phyloP scores from a whole-genome alignment of 768 basidiomycete species.

The Russula abietina region DNA sequence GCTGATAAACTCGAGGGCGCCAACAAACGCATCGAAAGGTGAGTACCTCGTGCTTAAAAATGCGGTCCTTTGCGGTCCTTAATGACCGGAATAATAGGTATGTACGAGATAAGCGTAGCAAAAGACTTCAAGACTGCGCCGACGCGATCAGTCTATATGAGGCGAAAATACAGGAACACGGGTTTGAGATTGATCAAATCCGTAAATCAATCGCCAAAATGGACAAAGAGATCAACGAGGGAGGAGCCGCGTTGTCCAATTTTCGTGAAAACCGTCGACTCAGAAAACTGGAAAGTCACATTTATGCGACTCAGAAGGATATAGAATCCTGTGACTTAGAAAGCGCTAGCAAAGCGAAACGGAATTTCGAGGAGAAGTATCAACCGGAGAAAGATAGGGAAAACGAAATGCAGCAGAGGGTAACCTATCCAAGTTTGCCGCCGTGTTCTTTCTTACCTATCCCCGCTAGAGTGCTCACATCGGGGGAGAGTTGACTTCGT shows the following conservation, averaged over 20 bases:
- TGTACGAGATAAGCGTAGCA: constrained; percentile 58
- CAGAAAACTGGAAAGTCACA: constrained; percentile 59
- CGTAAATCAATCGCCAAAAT: constrained; percentile 48
- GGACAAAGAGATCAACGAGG: constrained; percentile 74
- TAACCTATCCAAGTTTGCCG: constrained; percentile 31
- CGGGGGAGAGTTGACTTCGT: constrained; percentile 74
- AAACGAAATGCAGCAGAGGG: constrained; percentile 62
- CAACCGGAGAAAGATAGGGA: constrained; percentile 64
- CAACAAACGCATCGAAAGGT: constrained; percentile 65
- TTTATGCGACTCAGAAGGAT: constrained; percentile 58
- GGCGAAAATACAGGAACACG: constrained; percentile 39
- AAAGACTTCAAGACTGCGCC: constrained; percentile 53
- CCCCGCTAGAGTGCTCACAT: constrained; percentile 62
- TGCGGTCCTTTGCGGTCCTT: not conserved
- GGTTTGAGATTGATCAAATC: constrained; percentile 37
- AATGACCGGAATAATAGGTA: constrained; percentile 46
- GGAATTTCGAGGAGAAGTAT: constrained; percentile 81
- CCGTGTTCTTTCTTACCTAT: not conserved
- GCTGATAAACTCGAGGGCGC: constrained; percentile 55
- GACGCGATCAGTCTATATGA: constrained; percentile 47
- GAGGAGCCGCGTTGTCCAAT: constrained; percentile 62
- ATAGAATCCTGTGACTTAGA: constrained; percentile 79
- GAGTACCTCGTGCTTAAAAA: constrained; percentile 20
- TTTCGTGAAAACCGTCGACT: constrained; percentile 80
- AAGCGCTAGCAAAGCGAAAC: constrained; percentile 73